Evolutionary conservation across 2,329 filamentous ascomycete genomes (phyloP).

Genomic region (Colletotrichum liriopes): DNA sequence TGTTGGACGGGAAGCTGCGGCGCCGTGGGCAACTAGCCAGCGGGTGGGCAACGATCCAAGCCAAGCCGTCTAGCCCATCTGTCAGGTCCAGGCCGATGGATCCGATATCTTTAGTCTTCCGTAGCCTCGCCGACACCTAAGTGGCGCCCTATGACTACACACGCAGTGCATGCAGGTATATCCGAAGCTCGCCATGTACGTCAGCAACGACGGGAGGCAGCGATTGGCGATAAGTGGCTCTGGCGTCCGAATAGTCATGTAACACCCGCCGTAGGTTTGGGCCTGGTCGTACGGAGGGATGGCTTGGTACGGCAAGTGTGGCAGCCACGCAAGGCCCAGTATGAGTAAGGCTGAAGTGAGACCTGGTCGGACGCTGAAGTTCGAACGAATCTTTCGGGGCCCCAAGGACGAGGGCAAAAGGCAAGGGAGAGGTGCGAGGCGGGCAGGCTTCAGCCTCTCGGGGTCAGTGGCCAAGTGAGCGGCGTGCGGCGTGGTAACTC

Average conservation of each 20-base stretch:
- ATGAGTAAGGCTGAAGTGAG: slow-evolving; percentile 34
- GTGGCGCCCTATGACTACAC: background rate
- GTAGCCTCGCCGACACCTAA: background rate
- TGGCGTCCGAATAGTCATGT: slow-evolving; percentile 14
- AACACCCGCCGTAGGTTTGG: slow-evolving; percentile 13
- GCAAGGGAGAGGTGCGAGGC: background rate
- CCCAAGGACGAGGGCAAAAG: background rate
- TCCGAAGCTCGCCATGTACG: background rate
- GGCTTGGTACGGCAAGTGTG: slow-evolving; percentile 21
- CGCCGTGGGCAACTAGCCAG: background rate
- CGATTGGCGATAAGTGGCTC: background rate
- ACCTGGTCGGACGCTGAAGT: slow-evolving; percentile 12
- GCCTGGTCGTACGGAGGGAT: background rate
- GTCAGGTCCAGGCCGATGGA: background rate
- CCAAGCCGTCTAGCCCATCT: background rate
- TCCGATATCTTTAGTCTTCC: background rate
- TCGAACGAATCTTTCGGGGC: slow-evolving; percentile 27
- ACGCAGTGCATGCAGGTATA: slow-evolving; percentile 3
- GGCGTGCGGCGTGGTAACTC: background rate
- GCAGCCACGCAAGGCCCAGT: slow-evolving; percentile 28
- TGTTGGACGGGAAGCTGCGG: background rate
- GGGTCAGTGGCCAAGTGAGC: slow-evolving; percentile 1
- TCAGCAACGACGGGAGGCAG: background rate
- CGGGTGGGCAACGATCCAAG: background rate
- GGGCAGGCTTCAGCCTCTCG: slow-evolving; percentile 6